Evolutionary conservation across 352 stramenopile genomes (phyloP), one percentile per base, ranked within the genome.

Genomic region (Phytophthora quininea): DNA sequence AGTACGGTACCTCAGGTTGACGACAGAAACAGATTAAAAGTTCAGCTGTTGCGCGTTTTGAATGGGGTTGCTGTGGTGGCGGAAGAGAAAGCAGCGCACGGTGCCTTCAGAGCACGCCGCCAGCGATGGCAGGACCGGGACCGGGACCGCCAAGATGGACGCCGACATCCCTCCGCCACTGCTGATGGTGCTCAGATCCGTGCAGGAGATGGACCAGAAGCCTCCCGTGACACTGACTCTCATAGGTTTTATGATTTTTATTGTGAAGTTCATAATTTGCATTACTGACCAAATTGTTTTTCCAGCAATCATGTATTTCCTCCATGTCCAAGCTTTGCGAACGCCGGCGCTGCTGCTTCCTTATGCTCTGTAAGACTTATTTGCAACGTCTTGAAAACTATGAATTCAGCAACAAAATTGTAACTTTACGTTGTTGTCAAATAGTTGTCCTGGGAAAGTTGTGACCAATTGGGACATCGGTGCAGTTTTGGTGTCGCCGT

Each of bases 391-490:
- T 15, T n/a, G 12, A 40, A 27, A 9, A 7, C 43, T 27, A 29
- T 37, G 2, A 24, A 24, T 24, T 24, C 19, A 24, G 19, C 19
- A 24, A 50, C 63, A 29, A 40, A 54, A 31, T 11, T 4, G 24
- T 50, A 35, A 60, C 15, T 15, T 3, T 54, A 19, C 10, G 14
- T 54, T 15, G 48, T 50, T 35, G 6, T 42, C n/a, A 12, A 62
- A 6, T 29, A 97, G 88, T 54, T 97, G 89, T 51, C 86, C 89
- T 1, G 79, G 93, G 51, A 67, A 72, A 68, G 71, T 92, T 2
- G 45, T 92, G 12, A 58, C 62, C 8, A 52, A 77, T 19, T 63
- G 45, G n/a, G 74, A 91, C 33, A 58, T 77, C 30, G 77, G 64
- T 33, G 76, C 90, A 19, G 60, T 97, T 7, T 54, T 97, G 19